These are phyloP conservation scores for Melanogaster broomeanus DNA, from an alignment of 768 basidiomycete genomes.

Conservation along the genomic window DNA sequence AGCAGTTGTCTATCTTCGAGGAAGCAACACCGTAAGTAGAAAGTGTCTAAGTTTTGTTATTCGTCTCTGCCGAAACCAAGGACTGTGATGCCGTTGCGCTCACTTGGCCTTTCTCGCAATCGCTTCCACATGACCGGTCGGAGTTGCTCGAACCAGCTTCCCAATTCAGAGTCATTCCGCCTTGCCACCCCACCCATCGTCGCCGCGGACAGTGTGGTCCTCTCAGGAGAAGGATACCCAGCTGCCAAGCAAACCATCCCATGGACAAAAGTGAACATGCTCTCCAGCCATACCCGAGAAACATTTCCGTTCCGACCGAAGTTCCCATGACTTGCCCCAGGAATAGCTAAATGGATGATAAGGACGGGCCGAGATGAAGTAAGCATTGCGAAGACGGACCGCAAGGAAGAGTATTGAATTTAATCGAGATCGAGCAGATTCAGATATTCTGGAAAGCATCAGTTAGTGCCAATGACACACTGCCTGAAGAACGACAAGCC, in stretches of 20 bases:
- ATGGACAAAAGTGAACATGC: constrained; percentile 57
- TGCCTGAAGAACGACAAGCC: constrained; percentile 6
- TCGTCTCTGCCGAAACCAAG: neutral
- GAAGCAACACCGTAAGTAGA: no score
- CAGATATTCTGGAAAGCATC: constrained; percentile 21
- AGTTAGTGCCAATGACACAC: constrained; percentile 9
- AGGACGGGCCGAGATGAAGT: neutral
- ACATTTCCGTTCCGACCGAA: constrained; percentile 70
- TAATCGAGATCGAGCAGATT: constrained; percentile 61
- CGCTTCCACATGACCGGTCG: neutral
- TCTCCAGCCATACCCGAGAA: constrained; percentile 67
- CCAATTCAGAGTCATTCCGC: neutral
- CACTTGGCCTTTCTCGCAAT: constrained; percentile 5
- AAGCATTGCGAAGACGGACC: constrained; percentile 35
- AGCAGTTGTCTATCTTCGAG: no score
- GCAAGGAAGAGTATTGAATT: constrained; percentile 73
- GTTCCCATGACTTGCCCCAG: constrained; percentile 82
- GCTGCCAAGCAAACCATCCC: constrained; percentile 55
- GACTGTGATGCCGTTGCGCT: neutral
- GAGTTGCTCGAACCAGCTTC: neutral
- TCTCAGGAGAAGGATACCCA: constrained; percentile 57
- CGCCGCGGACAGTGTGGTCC: constrained; percentile 52
- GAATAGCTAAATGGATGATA: constrained; percentile 43
- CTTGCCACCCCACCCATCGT: constrained; percentile 55
- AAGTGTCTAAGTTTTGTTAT: neutral